Conservation (phyloP, 164 flowering plant genomes). For the grape (Vitis vinifera) region DNA sequence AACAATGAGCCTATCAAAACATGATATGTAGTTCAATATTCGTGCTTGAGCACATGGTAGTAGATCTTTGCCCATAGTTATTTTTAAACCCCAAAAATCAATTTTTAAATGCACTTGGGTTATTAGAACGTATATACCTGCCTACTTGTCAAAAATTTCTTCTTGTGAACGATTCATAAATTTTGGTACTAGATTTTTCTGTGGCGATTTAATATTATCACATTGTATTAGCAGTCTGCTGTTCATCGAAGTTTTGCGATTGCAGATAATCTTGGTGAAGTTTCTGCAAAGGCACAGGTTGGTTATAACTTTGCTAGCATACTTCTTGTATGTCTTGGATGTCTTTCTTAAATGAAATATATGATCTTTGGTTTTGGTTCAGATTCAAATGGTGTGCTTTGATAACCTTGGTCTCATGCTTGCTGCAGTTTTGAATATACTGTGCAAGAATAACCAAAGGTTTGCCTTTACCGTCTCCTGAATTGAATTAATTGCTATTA, state of each 20-base stretch:
- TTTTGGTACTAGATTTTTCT: neutral
- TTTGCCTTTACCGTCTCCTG: conserved; percentile 20
- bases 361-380: conserved; percentile 28
- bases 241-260: conserved; percentile 92
- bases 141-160: neutral
- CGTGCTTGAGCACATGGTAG: too few species aligned
- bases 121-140: neutral
- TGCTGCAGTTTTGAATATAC: conserved; percentile 67
- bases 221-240: conserved; percentile 56
- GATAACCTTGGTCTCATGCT: conserved; percentile 87
- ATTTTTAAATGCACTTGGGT: neutral
- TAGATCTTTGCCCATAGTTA: neutral
- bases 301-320: neutral
- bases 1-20: too few species aligned
- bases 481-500: neutral
- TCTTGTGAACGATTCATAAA: neutral
- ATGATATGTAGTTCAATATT: too few species aligned
- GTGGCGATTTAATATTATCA: conserved; percentile 2
- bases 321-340: neutral
- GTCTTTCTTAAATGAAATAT: neutral
- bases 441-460: conserved; percentile 72
- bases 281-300: conserved; percentile 96
- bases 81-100: neutral
- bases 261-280: conserved; percentile 91
- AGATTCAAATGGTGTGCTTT: conserved; percentile 95